phyloP scores from a whole-genome alignment of 2,329 filamentous ascomycete genomes.

The Pseudonectria buxi region DNA sequence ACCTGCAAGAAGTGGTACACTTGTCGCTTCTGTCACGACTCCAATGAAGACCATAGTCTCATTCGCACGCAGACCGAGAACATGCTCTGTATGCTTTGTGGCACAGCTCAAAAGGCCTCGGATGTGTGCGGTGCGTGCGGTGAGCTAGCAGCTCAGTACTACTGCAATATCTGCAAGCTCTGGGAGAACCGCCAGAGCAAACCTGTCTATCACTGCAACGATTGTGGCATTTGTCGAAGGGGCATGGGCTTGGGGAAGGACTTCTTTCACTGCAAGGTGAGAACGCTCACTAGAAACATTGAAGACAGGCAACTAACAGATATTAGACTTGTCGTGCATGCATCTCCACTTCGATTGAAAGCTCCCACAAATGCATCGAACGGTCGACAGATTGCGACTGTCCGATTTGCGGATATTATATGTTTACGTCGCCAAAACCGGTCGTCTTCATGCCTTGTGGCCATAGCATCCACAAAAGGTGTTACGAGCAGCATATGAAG shows the following conservation, averaged over 20 bases:
- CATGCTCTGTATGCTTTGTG: conserved; percentile 97
- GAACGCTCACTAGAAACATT: conserved; percentile 10
- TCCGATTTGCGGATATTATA: conserved; percentile 92
- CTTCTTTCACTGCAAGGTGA: conserved; percentile 95
- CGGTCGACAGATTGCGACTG: conserved; percentile 92
- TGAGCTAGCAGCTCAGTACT: conserved; percentile 76
- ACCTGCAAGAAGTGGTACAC: conserved; percentile 90
- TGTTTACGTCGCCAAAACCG: conserved; percentile 83
- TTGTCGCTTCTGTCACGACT: conserved; percentile 90
- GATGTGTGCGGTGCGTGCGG: conserved; percentile 75
- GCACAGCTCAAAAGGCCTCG: conserved; percentile 72
- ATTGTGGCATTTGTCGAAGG: conserved; percentile 91
- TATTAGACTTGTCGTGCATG: conserved; percentile 80
- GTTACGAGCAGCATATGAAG: conserved; percentile 81
- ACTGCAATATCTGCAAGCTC: conserved; percentile 88
- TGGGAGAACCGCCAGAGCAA: conserved; percentile 93
- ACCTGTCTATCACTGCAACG: conserved; percentile 90
- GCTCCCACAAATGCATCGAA: conserved; percentile 88
- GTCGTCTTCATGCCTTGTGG: conserved; percentile 95
- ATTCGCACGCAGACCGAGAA: conserved; percentile 79
- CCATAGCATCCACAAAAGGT: conserved; percentile 88
- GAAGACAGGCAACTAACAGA: conserved; percentile 8
- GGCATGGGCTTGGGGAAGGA: conserved; percentile 91
- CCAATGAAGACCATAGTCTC: conserved; percentile 69
- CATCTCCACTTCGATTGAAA: conserved; percentile 80